Percentiles rank a stretch among this genome's conserved stretches.
Conservation (phyloP, 192 early-diverging fungal species). For the Endogone sp. region DNA sequence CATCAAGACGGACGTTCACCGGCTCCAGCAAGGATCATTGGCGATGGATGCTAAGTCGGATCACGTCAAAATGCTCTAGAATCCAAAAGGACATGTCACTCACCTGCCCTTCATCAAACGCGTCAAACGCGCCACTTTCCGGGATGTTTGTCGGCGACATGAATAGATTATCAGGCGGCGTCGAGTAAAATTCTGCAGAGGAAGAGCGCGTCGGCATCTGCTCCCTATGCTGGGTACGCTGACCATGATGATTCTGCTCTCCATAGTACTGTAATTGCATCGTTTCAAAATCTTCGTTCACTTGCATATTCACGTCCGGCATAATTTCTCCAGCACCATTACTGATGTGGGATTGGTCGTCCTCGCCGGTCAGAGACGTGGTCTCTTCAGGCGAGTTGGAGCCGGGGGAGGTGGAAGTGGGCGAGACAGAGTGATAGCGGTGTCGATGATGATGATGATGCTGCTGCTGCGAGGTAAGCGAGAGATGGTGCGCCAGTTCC, state of each 20-base stretch:
- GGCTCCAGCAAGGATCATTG: too few relatives aligned
- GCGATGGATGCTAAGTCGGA: too few relatives aligned
- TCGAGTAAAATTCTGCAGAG: background rate
- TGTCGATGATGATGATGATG: too few relatives aligned
- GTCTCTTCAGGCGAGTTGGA: background rate
- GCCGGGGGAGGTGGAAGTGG: background rate
- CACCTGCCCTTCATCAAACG: background rate
- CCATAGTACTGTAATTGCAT: background rate
- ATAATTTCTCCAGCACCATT: background rate
- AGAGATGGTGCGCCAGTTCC: too few relatives aligned
- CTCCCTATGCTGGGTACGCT: too few relatives aligned
- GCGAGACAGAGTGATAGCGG: background rate
- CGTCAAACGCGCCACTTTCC: background rate
- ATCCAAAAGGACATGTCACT: background rate
- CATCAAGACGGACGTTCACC: too few relatives aligned
- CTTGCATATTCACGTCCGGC: background rate
- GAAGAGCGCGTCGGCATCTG: background rate
- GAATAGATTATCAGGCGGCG: background rate
- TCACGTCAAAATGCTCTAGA: background rate
- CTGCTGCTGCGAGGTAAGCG: too few relatives aligned
- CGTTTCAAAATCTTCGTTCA: background rate
- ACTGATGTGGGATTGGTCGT: background rate
- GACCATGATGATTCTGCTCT: background rate
- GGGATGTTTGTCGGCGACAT: background rate
- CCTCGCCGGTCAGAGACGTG: background rate